Percentiles rank a stretch among this genome's conserved stretches.
Evolutionary conservation across 106 monocot species (phyloP).

Genomic region (Acanthochlamys bracteata): DNA sequence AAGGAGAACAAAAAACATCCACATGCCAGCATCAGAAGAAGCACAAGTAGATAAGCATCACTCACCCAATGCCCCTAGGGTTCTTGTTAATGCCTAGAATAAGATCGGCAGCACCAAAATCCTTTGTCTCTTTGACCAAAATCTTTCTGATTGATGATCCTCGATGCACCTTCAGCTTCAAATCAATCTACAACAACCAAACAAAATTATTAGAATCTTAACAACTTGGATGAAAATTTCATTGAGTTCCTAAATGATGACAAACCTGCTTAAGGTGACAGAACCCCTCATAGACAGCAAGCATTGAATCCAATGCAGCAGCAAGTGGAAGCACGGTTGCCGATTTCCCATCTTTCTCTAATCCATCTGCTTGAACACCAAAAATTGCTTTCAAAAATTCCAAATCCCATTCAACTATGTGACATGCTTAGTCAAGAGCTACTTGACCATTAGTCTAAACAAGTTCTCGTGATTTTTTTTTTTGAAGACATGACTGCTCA

Average conservation of each 20-base stretch:
- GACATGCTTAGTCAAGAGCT: no score
- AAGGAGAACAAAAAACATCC: neutral
- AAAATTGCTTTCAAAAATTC: neutral
- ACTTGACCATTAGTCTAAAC: no score
- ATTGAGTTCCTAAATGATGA: neutral
- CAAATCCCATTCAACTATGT: no score
- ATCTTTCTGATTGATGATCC: slow-evolving; percentile 28
- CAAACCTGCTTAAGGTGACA: slow-evolving; percentile 62
- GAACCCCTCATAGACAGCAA: slow-evolving; percentile 60
- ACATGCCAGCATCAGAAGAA: neutral
- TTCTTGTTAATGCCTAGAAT: slow-evolving; percentile 29
- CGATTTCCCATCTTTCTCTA: slow-evolving; percentile 11
- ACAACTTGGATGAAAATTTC: neutral
- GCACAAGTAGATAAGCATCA: neutral
- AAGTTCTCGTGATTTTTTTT: no score
- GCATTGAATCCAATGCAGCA: slow-evolving; percentile 38
- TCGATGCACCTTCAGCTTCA: slow-evolving; percentile 43
- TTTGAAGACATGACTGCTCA: no score
- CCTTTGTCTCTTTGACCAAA: slow-evolving; percentile 24
- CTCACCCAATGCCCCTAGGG: slow-evolving; percentile 19
- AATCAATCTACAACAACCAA: slow-evolving; percentile 21
- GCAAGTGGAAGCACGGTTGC: slow-evolving; percentile 28
- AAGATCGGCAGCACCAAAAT: slow-evolving; percentile 17
- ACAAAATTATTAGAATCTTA: neutral
- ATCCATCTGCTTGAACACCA: slow-evolving; percentile 15